Percentiles rank a stretch among this genome's conserved stretches.
These are phyloP conservation scores for Ophiosphaerella korrae DNA, from an alignment of 2,329 filamentous ascomycete genomes.

Conservation along the genomic window DNA sequence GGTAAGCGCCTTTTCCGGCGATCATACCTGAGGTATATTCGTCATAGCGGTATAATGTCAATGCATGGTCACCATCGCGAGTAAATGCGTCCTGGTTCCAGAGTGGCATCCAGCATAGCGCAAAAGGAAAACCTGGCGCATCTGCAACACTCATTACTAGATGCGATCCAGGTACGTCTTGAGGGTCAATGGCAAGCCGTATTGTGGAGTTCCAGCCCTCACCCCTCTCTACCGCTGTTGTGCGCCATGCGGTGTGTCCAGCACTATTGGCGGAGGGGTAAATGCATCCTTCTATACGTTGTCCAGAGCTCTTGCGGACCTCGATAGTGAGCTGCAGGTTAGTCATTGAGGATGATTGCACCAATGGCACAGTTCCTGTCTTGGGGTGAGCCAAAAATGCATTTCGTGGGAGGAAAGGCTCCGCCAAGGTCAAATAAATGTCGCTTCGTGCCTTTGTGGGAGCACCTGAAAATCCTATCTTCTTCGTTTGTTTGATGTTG, in stretches of 20 bases:
- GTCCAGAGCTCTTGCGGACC: constrained; percentile 77
- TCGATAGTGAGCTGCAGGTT: constrained; percentile 91
- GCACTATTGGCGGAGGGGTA: constrained; percentile 81
- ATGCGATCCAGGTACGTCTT: constrained; percentile 82
- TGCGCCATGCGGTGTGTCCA: constrained; percentile 84
- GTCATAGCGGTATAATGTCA: constrained; percentile 89
- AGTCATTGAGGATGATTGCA: constrained; percentile 66
- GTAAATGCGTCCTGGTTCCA: constrained; percentile 94
- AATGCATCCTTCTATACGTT: constrained; percentile 86
- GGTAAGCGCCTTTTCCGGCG: constrained; percentile 81
- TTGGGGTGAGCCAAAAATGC: constrained; percentile 71
- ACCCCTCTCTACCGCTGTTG: constrained; percentile 76
- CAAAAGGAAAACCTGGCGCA: constrained; percentile 84
- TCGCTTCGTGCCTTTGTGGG: constrained; percentile 88
- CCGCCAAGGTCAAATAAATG: constrained; percentile 87
- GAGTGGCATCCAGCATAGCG: constrained; percentile 87
- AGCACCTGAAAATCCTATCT: constrained; percentile 92
- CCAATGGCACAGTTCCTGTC: constrained; percentile 77
- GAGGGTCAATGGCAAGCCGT: constrained; percentile 75
- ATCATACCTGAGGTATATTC: constrained; percentile 80
- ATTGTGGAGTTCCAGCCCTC: constrained; percentile 89
- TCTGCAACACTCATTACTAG: constrained; percentile 89
- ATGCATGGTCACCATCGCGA: constrained; percentile 78
- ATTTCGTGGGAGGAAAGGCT: constrained; percentile 75
- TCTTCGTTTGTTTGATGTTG: constrained; percentile 77